These are phyloP conservation scores for Ilyonectria sp. DNA, from an alignment of 2,329 filamentous ascomycete species.

Conservation along the genomic window DNA sequence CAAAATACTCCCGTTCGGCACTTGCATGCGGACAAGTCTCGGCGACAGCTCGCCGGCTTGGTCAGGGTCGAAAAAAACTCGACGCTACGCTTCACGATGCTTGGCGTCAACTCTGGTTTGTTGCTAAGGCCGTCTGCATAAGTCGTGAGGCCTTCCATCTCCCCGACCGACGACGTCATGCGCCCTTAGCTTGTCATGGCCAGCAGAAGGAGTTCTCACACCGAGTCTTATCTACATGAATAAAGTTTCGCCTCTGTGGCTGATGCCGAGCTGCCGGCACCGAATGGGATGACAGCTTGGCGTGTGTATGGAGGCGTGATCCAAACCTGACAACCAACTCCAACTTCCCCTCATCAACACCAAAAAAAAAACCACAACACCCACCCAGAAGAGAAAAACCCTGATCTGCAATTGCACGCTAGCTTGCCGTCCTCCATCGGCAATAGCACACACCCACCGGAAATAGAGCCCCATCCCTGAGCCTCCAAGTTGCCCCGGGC, in stretches of 20 bases:
- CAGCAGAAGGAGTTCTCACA: constrained; percentile 8
- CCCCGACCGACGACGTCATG: constrained; percentile 40
- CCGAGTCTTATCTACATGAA: constrained; percentile 22
- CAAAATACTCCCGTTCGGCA: constrained; percentile 19
- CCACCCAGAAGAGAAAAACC: constrained; percentile 27
- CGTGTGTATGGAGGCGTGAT: constrained; percentile 19
- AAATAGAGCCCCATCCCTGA: constrained; percentile 32
- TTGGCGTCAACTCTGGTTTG: background rate
- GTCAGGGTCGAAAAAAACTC: background rate
- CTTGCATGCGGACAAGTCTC: constrained; percentile 22
- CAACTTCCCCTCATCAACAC: constrained; percentile 15
- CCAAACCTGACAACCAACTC: constrained; percentile 23
- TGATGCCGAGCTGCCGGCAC: constrained; percentile 28
- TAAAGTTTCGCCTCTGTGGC: constrained; percentile 29
- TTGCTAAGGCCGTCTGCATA: background rate
- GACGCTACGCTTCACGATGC: background rate
- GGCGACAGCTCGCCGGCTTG: constrained; percentile 21
- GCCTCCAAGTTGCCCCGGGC: background rate
- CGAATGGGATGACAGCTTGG: constrained; percentile 9
- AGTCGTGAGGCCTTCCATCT: background rate
- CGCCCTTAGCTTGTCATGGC: constrained; percentile 20
- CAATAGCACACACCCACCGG: constrained; percentile 38
- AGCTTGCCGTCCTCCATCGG: constrained; percentile 34
- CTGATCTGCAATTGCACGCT: constrained; percentile 40
- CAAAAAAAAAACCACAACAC: constrained; percentile 23